Evolutionary conservation across 805 yeast species (phyloP).

Genomic region (Zygotorulaspora chibaensis): DNA sequence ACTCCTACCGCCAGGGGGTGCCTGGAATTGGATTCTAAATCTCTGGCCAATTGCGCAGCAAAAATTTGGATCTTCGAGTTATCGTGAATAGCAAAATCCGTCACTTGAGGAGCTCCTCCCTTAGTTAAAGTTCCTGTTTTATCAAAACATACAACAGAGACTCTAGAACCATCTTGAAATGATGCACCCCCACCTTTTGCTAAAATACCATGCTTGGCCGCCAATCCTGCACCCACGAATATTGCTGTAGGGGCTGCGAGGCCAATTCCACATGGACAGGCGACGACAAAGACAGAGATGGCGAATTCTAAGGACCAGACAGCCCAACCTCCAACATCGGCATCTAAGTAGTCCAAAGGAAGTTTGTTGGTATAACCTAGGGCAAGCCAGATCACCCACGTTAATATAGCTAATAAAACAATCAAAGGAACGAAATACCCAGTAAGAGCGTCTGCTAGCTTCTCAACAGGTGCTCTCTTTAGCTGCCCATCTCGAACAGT

Average conservation of each 20-base stretch:
- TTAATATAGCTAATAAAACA: constrained; percentile 51
- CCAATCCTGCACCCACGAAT: constrained; percentile 73
- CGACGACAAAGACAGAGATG: constrained; percentile 74
- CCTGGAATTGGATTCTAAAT: constrained; percentile 57
- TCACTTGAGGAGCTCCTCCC: constrained; percentile 55
- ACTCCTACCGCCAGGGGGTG: constrained; percentile 69
- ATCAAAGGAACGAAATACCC: constrained; percentile 72
- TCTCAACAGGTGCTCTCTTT: constrained; percentile 68
- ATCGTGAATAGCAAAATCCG: constrained; percentile 41
- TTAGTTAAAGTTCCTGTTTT: constrained; percentile 73
- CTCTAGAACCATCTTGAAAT: constrained; percentile 67
- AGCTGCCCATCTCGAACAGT: constrained; percentile 72
- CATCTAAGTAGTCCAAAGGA: constrained; percentile 54
- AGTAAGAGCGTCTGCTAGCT: constrained; percentile 62
- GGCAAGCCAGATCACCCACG: constrained; percentile 67
- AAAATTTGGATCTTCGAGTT: constrained; percentile 16
- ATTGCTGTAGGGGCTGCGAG: constrained; percentile 82
- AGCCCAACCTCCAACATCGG: constrained; percentile 68
- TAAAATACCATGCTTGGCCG: constrained; percentile 70
- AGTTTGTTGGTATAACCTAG: constrained; percentile 52
- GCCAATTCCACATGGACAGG: constrained; percentile 85
- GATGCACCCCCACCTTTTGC: constrained; percentile 82
- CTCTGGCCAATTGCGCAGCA: constrained; percentile 46
- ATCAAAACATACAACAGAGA: constrained; percentile 67
- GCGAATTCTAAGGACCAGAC: constrained; percentile 77